These are phyloP conservation scores for Beta vulgaris DNA, from an alignment of 148 eudicot genomes.

Conservation along the genomic window DNA sequence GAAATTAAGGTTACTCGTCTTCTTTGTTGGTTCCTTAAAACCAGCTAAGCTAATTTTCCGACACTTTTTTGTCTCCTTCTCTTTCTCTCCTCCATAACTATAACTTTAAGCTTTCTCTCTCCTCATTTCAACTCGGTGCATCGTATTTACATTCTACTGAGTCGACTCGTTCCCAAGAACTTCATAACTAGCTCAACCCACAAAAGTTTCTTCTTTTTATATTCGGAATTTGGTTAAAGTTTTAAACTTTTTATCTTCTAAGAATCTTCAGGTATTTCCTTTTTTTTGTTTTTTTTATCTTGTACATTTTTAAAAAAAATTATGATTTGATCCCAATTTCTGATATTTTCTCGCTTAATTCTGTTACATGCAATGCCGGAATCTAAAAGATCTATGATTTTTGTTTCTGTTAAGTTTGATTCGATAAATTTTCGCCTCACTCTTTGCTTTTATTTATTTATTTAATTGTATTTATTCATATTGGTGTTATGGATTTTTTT, in stretches of 20 bases:
- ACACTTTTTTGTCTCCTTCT: neutral
- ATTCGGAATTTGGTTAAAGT: too few species aligned
- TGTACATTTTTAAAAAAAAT: neutral
- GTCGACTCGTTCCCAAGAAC: conserved; percentile 14
- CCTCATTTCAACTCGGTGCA: neutral
- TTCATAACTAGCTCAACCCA: neutral
- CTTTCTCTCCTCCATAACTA: neutral
- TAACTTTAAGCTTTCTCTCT: neutral
- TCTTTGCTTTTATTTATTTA: too few species aligned
- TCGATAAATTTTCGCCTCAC: too few species aligned
- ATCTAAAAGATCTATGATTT: neutral
- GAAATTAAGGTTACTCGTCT: too few species aligned
- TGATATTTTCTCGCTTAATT: neutral
- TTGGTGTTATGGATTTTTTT: neutral
- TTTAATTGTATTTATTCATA: neutral
- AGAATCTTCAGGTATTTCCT: conserved; percentile 25
- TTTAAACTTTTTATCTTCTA: neutral
- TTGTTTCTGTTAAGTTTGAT: neutral
- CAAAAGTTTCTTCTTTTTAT: neutral
- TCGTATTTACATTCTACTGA: conserved; percentile 1
- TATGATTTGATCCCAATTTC: neutral
- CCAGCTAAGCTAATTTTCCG: conserved; percentile 30
- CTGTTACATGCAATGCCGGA: conserved; percentile 3
- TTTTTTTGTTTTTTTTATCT: neutral
- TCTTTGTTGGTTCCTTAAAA: conserved; percentile 10